Evolutionary conservation across 805 yeast genomes (phyloP), one percentile per base, ranked within the genome.

Genomic region (Suhomyces prunicola): DNA sequence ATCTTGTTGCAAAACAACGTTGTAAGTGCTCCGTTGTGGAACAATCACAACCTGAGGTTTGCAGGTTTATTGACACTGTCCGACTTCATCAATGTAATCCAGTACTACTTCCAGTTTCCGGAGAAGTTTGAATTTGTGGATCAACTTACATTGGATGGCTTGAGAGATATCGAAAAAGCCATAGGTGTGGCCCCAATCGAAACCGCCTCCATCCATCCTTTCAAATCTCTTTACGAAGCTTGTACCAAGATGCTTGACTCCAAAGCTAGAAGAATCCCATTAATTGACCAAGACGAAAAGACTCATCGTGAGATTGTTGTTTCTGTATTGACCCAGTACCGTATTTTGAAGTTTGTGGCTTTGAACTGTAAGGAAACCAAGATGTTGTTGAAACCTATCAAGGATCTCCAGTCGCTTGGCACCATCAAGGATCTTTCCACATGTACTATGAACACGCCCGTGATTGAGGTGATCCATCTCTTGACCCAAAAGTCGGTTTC

Each of bases 1-100:
- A 92, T 96, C 27, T 73, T 94, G 55, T 76, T 94, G 50, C 98
- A 94, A 67, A 94, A 94, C 69, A 89, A 90, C 66, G 90, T 94
- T 63, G 97, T 94, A 31, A 87, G 96, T 51, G 98, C 98, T 4
- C 99, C 99, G 2, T 76, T 94, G 50, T 94, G 99, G 99, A 89
- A 93, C 70, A 87, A 93, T 54, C 82, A 87, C 64, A 84, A 88
- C 13, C 88, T 96, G 13, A 80, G 88, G 63, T 94, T 94, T 76
- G 97, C 97, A 1, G 99, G 99, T 3, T 80, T 94, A 56, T 76
- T 94, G 62, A 94, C 98, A 4, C 85, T 96, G 15, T 83, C 88
- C 41, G 99, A 94, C 73, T 94, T 91, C 69, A 88, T 94, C 59
- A 93, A 94, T 62, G 97, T 93, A 50, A 90, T 94, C 56, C 96